Evolutionary conservation across 805 yeast genomes (phyloP).

Genomic region (Lipomyces starkeyi): DNA sequence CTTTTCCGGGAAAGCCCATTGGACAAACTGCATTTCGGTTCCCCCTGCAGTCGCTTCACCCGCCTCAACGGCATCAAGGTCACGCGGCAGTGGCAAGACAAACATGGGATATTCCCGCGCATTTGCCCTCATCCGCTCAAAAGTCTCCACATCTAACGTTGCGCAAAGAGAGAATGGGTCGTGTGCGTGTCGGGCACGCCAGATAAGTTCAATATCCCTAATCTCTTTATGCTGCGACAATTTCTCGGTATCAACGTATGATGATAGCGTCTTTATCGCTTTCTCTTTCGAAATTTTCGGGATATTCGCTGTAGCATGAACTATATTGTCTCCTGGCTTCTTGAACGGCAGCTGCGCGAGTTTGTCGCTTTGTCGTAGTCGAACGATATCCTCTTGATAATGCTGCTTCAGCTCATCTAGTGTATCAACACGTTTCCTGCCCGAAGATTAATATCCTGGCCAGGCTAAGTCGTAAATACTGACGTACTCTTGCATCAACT

Average conservation of each 20-base stretch:
- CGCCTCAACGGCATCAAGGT: slow-evolving; percentile 32
- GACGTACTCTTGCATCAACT: slow-evolving; percentile 39
- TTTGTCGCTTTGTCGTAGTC: slow-evolving; percentile 56
- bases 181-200: slow-evolving; percentile 84
- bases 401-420: slow-evolving; percentile 67
- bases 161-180: slow-evolving; percentile 71
- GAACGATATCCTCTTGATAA: slow-evolving; percentile 64
- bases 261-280: slow-evolving; percentile 67
- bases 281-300: slow-evolving; percentile 47
- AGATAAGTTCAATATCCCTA: slow-evolving; percentile 73
- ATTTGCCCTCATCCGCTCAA: slow-evolving; percentile 62
- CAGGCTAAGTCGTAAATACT: slow-evolving; percentile 28
- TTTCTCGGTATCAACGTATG: slow-evolving; percentile 75
- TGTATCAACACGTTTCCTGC: slow-evolving; percentile 50
- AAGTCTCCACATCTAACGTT: slow-evolving; percentile 61
- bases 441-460: neutral
- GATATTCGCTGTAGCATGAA: slow-evolving; percentile 33
- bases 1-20: slow-evolving; percentile 90
- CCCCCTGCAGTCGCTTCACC: slow-evolving; percentile 45
- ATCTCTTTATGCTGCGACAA: slow-evolving; percentile 55
- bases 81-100: slow-evolving; percentile 87
- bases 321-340: neutral
- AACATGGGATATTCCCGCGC: slow-evolving; percentile 82
- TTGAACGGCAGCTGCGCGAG: slow-evolving; percentile 40
- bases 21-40: slow-evolving; percentile 84